Evolutionary conservation across 108 stramenopile species (phyloP), one percentile per base, ranked within the genome.

Genomic region (Skeletonema tropicum): DNA sequence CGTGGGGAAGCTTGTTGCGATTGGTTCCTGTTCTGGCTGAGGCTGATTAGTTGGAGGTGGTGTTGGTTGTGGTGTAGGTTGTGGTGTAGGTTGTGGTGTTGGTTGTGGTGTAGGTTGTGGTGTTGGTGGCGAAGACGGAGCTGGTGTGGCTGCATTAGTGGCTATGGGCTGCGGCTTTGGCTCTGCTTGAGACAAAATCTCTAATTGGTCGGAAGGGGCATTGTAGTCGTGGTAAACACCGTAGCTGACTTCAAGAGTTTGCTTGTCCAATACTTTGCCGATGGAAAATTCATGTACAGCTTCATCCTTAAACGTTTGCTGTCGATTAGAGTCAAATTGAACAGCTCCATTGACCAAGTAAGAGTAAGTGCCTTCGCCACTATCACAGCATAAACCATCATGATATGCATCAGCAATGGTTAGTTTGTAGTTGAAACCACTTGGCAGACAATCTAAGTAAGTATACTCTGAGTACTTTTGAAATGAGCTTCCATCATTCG

Each of bases 331-430:
- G 55, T 55, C 49, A 23, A 38, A 80, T 33, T 74, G 57, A 9
- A 64, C 55, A 14, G 38, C 67, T 2, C 68, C 68, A 46, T 77
- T 68, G 6, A 77, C 9, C 17, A 68, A 58, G 61, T 70, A 77
- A 29, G 55, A 15, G 42, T 70, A 77, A 25, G 55, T 57, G 0
- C 76, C 76, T 13, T 45, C 55, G 6, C 55, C 52, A 45, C 33
- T 46, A 5, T 57, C 45, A 62, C 76, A 77, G 26, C 76, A 77
- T 0, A 77, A 2, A 0, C 72, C 72, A 25, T 72, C 79, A 0
- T 46, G 19, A 11, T 33, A 30, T 2, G 45, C 5, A 29, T 72
- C 61, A 14, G 11, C 3, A 2, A 72, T 49, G 26, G 61, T 63
- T 8, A 72, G 17, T 33, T 23, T 38, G 61, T 72, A 72, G 7